Evolutionary conservation across 768 basidiomycete genomes (phyloP).

Genomic region (Amyloporia xantha): DNA sequence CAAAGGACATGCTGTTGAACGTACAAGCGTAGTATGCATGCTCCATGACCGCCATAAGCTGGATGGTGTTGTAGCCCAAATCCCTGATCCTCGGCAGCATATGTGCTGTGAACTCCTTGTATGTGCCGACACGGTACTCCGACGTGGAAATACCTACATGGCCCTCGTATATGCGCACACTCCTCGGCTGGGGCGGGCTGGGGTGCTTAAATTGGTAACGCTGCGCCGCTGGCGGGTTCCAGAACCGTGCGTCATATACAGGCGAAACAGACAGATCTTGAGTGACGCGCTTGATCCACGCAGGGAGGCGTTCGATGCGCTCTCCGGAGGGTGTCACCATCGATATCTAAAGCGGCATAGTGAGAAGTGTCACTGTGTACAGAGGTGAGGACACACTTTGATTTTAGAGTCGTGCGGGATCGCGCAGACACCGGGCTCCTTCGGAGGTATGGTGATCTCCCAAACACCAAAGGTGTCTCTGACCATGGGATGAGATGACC

Average conservation of each 20-base stretch:
- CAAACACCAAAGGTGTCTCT: constrained; percentile 84
- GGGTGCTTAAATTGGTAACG: constrained; percentile 78
- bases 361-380: no score
- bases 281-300: constrained; percentile 93
- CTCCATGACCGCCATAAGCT: constrained; percentile 98
- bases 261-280: constrained; percentile 88
- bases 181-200: constrained; percentile 57
- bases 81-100: constrained; percentile 82
- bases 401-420: constrained; percentile 95
- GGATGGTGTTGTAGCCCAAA: constrained; percentile 94
- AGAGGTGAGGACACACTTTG: constrained; percentile 51
- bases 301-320: constrained; percentile 86
- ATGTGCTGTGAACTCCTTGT: constrained; percentile 89
- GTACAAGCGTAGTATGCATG: constrained; percentile 96
- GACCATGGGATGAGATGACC: constrained; percentile 79
- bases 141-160: constrained; percentile 95
- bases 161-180: constrained; percentile 88
- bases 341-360: constrained; percentile 73
- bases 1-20: constrained; percentile 22
- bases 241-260: constrained; percentile 95
- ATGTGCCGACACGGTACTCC: constrained; percentile 84
- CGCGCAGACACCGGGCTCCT: constrained; percentile 59
- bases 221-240: constrained; percentile 81
- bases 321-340: constrained; percentile 76
- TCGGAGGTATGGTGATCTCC: constrained; percentile 74